These are phyloP conservation scores for Aspergillus versicolor DNA, from an alignment of 2,329 filamentous ascomycete genomes.

Conservation along the genomic window DNA sequence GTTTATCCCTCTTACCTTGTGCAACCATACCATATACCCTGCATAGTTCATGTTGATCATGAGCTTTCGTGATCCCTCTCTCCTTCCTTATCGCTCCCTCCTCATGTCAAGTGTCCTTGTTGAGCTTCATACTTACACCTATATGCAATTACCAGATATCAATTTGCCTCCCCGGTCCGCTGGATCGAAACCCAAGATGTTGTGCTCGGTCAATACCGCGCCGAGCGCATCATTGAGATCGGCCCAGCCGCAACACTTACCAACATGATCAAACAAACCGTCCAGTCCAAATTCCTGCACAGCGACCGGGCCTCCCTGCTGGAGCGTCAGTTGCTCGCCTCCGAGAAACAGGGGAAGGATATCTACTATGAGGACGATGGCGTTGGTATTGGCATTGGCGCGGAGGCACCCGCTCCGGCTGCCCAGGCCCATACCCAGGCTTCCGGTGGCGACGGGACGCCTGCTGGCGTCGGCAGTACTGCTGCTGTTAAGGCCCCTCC, in stretches of 20 bases:
- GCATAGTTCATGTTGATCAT: no score
- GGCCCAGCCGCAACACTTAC: conserved; percentile 89
- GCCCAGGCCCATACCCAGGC: no score
- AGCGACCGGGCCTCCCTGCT: conserved; percentile 67
- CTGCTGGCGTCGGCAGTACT: conserved; percentile 47
- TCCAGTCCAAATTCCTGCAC: background rate
- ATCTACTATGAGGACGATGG: conserved; percentile 99
- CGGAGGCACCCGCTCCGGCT: conserved; percentile 71
- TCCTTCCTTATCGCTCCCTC: no score
- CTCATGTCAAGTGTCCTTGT: conserved; percentile 46
- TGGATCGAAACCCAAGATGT: conserved; percentile 99
- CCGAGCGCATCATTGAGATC: conserved; percentile 96
- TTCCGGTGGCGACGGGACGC: conserved; percentile 13
- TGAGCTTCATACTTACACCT: conserved; percentile 86
- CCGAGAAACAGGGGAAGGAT: conserved; percentile 98
- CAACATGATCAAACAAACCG: background rate
- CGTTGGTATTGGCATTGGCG: conserved; percentile 47
- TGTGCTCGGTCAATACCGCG: conserved; percentile 90
- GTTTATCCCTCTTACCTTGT: background rate
- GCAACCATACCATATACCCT: background rate
- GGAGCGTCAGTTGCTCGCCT: conserved; percentile 95
- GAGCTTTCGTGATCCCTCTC: no score
- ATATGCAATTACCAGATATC: conserved; percentile 33
- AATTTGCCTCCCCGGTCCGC: conserved; percentile 97
- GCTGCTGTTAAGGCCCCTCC: conserved; percentile 39